These are phyloP conservation scores for Phaeosphaeria sp. DNA, from an alignment of 2,329 filamentous ascomycete species.

Conservation along the genomic window DNA sequence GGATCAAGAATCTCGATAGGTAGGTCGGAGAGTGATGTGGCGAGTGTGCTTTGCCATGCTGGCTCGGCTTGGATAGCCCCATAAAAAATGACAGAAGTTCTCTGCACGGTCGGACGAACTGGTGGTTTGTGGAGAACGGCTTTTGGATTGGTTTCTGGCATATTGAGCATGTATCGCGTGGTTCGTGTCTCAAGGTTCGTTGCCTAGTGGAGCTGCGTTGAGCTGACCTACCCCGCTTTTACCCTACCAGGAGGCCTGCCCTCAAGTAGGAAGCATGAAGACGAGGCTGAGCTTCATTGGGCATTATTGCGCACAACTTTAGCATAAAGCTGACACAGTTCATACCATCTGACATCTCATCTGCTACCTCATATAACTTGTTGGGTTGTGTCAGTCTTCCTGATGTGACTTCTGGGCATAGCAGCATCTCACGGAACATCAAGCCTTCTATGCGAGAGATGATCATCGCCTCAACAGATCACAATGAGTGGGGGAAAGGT, in stretches of 20 bases:
- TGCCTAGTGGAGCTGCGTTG: neutral
- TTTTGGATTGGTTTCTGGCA: constrained; percentile 19
- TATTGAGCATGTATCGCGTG: constrained; percentile 8
- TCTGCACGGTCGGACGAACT: constrained; percentile 16
- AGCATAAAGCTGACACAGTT: neutral
- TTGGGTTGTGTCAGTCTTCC: too few species aligned
- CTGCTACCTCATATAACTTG: neutral
- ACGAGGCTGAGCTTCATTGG: neutral
- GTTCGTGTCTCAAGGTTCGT: neutral
- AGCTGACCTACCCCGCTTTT: neutral
- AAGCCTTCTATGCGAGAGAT: neutral
- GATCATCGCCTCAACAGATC: neutral
- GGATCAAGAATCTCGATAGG: constrained; percentile 65
- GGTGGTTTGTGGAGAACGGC: constrained; percentile 32
- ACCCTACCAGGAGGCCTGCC: neutral
- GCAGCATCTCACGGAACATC: neutral
- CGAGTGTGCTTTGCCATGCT: constrained; percentile 61
- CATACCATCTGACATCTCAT: neutral
- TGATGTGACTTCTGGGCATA: too few species aligned
- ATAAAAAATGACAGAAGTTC: constrained; percentile 61
- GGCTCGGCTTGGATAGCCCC: constrained; percentile 57
- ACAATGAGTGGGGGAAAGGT: too few species aligned
- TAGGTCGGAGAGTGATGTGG: constrained; percentile 44
- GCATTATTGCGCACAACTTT: neutral
- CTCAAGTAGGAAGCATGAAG: neutral